Evolutionary conservation across 1,139 yeast genomes (phyloP), one percentile per base, ranked within the genome.

Genomic region (Nadsonia starkeyi-henricii): DNA sequence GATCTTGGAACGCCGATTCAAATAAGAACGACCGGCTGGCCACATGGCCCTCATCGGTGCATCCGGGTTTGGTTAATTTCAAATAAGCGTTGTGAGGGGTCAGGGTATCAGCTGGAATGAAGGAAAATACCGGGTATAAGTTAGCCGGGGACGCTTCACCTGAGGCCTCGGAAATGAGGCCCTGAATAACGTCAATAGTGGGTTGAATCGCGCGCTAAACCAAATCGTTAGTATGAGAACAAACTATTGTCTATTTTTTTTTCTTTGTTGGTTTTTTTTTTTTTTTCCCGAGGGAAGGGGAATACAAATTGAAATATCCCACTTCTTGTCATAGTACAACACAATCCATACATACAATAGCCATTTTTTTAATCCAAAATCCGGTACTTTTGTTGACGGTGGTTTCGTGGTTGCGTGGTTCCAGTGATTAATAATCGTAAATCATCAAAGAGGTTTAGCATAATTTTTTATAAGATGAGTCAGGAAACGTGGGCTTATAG

Each of bases 61-160:
- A 60, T 13, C 59, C 53, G n/a, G 64, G 54, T 47, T 78, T 72
- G 4, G 95, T 82, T 50, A 91, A 72, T 64, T 83, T 85, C 61
- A 93, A 70, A 62, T 89, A 91, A 0, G 97, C 97, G 53, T 78
- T 78, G 61, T 89, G 95, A 1, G 96, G 94, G 2, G 95, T 85
- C 58, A 88, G 68, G 53, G 83, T 83, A 52, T 83, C 86, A 18
- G 86, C 80, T 12, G 83, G 74, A 52, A 85, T 77, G 53, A 78
- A 80, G 41, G 85, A 75, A 67, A 75, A 86, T 28, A 91, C 78
- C 1, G 96, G 96, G 60, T 81, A 85, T 58, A 86, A 68, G 61
- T 85, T 83, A 45, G 58, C 51, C 9, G 52, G 49, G 12, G 15
- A 20, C n/a, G 45, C 9, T 8, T 30, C 36, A 9, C 44, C 37